Base-by-base conservation (phyloP, 1,284 basidiomycete genomes). In the Neonothopanus nambi region DNA sequence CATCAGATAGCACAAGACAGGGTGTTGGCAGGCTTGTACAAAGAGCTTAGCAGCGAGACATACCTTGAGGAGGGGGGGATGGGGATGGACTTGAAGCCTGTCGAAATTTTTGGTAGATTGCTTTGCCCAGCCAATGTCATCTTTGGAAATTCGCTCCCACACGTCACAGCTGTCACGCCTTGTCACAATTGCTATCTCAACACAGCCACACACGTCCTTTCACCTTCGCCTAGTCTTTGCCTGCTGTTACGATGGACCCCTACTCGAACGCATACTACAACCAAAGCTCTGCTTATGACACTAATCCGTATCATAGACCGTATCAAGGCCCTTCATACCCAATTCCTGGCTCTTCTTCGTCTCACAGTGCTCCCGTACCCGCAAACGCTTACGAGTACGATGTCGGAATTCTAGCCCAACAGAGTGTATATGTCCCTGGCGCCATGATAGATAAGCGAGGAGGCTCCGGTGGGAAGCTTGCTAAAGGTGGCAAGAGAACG, bases 351-450 rank as follows among this genome's bases (percentile, higher is more conserved):
- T 72, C 82, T 26, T 33, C 30, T 33, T 33, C 30, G 9, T 81
- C 85, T 3, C 84, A 86, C 65, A 80, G 65, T 53, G 87, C 88
- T 1, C 89, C 88, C n/a, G 85, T 91, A 9, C 90, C 89, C 38
- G 85, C 89, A n/a, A 93, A 93, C 64, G 89, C 90, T 15, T 91
- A 92, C 67, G 89, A 93, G 67, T 93, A 93, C 65, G 89, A 93
- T 68, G 90, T 93, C 42, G 89, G 89, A 20, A 91, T 91, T 54
- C 77, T 92, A 41, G 90, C 90, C 5, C 90, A 93, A 65, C 90
- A 92, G 68, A 91, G 88, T 67, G 90, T 91, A 41, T 93, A 93
- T 67, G 91, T 93, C 26, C 90, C 90, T 15, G 91, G 91, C 18
- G 90, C 91, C 15, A 89, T 89, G 81, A 87, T 90, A 46, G 90